These are phyloP conservation scores for Fusarium sp. DNA, from an alignment of 2,329 filamentous ascomycete genomes.

Conservation along the genomic window DNA sequence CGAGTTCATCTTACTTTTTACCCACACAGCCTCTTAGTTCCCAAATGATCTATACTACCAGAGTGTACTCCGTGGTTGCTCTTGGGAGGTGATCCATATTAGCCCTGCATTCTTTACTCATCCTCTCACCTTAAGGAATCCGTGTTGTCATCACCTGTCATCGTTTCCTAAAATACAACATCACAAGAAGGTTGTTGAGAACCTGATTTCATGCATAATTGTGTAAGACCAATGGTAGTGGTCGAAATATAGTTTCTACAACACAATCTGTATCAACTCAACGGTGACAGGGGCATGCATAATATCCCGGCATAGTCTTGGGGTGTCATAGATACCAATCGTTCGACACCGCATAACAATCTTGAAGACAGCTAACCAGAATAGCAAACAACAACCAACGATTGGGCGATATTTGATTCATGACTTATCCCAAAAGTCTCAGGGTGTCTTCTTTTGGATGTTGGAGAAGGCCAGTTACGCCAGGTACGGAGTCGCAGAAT, in stretches of 20 bases:
- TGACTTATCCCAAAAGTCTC: background rate
- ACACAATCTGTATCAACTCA: background rate
- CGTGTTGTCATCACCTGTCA: background rate
- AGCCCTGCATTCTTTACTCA: background rate
- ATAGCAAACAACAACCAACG: background rate
- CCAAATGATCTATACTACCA: background rate
- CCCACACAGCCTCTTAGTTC: background rate
- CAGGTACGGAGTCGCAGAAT: background rate
- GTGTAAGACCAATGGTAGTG: background rate
- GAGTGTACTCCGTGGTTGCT: background rate
- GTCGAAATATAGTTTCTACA: background rate
- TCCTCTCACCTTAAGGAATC: background rate
- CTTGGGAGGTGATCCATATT: background rate
- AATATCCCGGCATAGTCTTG: background rate
- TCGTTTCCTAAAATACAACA: background rate
- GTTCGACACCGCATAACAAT: background rate
- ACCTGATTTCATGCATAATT: background rate
- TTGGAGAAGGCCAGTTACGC: background rate
- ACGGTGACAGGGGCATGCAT: slow-evolving; percentile 6
- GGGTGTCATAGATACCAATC: background rate
- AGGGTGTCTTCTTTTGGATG: background rate
- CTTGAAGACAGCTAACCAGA: background rate
- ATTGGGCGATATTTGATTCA: no score
- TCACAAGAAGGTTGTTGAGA: background rate
- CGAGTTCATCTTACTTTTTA: background rate